Conservation (phyloP, 495 filamentous ascomycete species). For the Trichocladium uniseriatum region DNA sequence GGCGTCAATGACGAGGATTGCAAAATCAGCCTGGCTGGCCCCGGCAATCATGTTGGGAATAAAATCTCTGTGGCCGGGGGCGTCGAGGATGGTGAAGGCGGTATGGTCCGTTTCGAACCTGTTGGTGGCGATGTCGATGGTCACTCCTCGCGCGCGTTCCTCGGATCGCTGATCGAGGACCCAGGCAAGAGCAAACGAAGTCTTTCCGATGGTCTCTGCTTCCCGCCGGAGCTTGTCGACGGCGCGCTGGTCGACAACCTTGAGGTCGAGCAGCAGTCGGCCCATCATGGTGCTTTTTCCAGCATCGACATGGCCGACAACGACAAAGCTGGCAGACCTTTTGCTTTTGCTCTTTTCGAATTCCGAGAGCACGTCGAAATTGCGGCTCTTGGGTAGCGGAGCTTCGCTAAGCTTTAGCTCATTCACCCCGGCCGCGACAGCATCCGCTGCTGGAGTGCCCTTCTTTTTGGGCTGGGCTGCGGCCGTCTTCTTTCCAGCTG, state of each 20-base stretch:
- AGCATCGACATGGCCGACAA: constrained; percentile 95
- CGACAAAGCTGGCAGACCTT: constrained; percentile 84
- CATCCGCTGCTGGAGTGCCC: constrained; percentile 14
- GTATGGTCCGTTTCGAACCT: constrained; percentile 83
- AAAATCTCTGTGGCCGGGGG: constrained; percentile 90
- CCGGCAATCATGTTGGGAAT: constrained; percentile 99
- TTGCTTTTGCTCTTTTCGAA: constrained; percentile 69
- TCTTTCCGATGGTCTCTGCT: constrained; percentile 84
- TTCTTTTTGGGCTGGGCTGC: constrained; percentile 30
- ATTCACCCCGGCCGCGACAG: constrained; percentile 43
- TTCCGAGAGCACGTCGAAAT: constrained; percentile 74
- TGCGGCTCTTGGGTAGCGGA: constrained; percentile 71
- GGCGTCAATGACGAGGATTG: constrained; percentile 87
- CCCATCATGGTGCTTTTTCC: constrained; percentile 98
- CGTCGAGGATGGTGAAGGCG: constrained; percentile 87
- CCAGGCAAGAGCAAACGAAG: constrained; percentile 94
- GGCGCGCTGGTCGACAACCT: constrained; percentile 76
- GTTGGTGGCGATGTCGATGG: constrained; percentile 92
- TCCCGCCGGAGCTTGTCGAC: constrained; percentile 82
- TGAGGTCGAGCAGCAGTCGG: constrained; percentile 78
- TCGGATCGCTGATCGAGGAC: constrained; percentile 84
- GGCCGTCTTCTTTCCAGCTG: constrained; percentile 39
- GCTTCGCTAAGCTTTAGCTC: constrained; percentile 58
- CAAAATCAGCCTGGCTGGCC: constrained; percentile 91
- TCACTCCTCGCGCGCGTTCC: constrained; percentile 83